Percentiles rank a stretch among this genome's conserved stretches.
Conservation (phyloP, 2,329 filamentous ascomycete genomes). For the Elsinoe batatas region DNA sequence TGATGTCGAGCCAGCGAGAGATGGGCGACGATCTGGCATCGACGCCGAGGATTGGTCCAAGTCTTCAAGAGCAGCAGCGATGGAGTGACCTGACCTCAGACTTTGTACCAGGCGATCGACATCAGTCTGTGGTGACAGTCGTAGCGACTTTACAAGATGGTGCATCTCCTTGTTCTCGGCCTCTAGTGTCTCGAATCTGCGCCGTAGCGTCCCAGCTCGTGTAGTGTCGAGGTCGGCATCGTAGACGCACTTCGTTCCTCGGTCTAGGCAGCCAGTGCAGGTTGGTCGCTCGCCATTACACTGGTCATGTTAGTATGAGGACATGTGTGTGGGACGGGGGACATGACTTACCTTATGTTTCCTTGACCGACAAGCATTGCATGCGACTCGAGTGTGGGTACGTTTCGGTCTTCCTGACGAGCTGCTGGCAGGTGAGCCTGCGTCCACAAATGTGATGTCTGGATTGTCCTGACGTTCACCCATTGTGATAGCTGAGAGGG, state of each 20-base stretch:
- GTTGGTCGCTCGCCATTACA: conserved; percentile 2
- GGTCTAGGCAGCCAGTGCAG: neutral
- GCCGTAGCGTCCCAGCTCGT: neutral
- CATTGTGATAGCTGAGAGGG: neutral
- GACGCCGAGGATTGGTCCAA: neutral
- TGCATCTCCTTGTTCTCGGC: neutral
- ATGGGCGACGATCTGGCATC: neutral
- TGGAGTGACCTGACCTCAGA: neutral
- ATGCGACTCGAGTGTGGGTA: neutral
- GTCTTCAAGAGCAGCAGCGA: neutral
- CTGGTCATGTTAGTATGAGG: neutral
- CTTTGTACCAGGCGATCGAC: neutral
- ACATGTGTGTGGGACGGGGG: neutral
- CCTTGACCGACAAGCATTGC: conserved; percentile 1
- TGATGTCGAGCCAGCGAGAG: neutral
- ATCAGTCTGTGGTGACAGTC: neutral
- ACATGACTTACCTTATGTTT: neutral
- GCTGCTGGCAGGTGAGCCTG: neutral
- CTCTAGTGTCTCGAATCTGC: neutral
- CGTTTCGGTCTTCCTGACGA: neutral
- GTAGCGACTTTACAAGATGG: neutral
- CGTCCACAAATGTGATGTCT: neutral
- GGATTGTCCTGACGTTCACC: neutral
- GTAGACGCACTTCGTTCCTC: neutral
- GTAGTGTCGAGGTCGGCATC: conserved; percentile 2